Base-by-base conservation (phyloP, 2,329 filamentous ascomycete genomes). In the Cadophora luteo-olivacea region DNA sequence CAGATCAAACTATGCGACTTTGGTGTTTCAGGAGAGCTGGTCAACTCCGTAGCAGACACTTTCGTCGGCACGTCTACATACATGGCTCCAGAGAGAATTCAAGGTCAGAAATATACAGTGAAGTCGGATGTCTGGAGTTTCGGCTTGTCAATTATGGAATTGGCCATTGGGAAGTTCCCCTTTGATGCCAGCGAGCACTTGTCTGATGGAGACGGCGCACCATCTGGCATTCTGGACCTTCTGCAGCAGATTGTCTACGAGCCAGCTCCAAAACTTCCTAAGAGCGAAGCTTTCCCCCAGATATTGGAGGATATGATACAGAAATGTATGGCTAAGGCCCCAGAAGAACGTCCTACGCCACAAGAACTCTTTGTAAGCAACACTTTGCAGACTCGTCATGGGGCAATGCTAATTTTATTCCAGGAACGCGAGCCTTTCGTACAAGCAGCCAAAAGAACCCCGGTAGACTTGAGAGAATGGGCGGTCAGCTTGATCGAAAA, bases 111-210 rank as follows among this genome's bases (percentile, higher is more conserved):
- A 76, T 99, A 99, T 81, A 97, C 95, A 0, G 95, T 99, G 76
- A 97, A 97, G 81, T 97, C 94, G 14, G 96, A 99, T 79, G 96
- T 99, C 4, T 99, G 96, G 96, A 97, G 94, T 86, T 97, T 97
- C 71, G 96, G 96, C 38, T 84, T 99, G 73, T 91, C 91, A 0
- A 89, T 99, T 71, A 98, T 99, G 94, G 96, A 99, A 81, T 83
- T 99, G 74, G 96, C 96, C 41, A 97, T 99, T 77, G 96, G 96
- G 73, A 94, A 97, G 77, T 99, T 99, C 77, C 96, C 96, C 0
- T 99, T 99, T 79, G 91, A 92, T 72, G 85, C 90, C 14, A 93
- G 89, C 75, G 89, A 91, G 76, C 87, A 89, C 72, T 81, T 89
- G 29, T 87, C 87, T 1, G 93, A 97, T 69, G 89, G 86, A 67